Percentiles rank a stretch among this genome's conserved stretches.
Evolutionary conservation across 352 stramenopile species (phyloP).

Genomic region (Pythium folliculosum): DNA sequence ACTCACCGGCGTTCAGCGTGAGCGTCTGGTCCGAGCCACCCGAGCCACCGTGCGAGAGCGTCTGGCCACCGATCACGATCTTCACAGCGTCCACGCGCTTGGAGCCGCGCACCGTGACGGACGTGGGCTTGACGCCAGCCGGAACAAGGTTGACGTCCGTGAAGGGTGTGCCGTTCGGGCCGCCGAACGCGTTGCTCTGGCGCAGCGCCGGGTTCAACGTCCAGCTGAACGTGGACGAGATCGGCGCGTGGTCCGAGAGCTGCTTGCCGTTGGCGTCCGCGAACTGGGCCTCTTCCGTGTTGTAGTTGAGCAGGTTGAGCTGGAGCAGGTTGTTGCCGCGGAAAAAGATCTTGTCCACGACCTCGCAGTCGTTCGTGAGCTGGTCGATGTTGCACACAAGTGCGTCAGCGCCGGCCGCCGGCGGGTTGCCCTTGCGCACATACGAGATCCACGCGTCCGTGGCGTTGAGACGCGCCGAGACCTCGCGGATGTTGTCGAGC

Average conservation of each 20-base stretch:
- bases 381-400: slow-evolving; percentile 37
- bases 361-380: slow-evolving; percentile 48
- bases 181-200: slow-evolving; percentile 43
- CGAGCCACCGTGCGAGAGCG: slow-evolving; percentile 38
- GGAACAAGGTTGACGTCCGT: slow-evolving; percentile 36
- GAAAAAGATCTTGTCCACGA: slow-evolving; percentile 67
- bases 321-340: slow-evolving; percentile 37
- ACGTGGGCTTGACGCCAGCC: slow-evolving; percentile 34
- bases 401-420: slow-evolving; percentile 36
- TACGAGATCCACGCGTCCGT: slow-evolving; percentile 54
- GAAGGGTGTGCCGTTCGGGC: slow-evolving; percentile 40
- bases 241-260: slow-evolving; percentile 51
- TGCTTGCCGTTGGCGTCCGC: slow-evolving; percentile 32
- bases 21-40: slow-evolving; percentile 42
- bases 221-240: slow-evolving; percentile 47
- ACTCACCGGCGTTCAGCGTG: slow-evolving; percentile 41
- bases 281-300: slow-evolving; percentile 41
- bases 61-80: slow-evolving; percentile 25
- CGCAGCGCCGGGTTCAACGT: slow-evolving; percentile 32
- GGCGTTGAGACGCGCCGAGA: slow-evolving; percentile 35
- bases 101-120: slow-evolving; percentile 35
- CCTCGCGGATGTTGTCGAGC: slow-evolving; percentile 41
- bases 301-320: slow-evolving; percentile 41
- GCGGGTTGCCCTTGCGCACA: slow-evolving; percentile 35
- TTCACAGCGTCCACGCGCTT: slow-evolving; percentile 44